Base-by-base conservation (phyloP, 2,329 filamentous ascomycete species). In the Clonostachys sp. region DNA sequence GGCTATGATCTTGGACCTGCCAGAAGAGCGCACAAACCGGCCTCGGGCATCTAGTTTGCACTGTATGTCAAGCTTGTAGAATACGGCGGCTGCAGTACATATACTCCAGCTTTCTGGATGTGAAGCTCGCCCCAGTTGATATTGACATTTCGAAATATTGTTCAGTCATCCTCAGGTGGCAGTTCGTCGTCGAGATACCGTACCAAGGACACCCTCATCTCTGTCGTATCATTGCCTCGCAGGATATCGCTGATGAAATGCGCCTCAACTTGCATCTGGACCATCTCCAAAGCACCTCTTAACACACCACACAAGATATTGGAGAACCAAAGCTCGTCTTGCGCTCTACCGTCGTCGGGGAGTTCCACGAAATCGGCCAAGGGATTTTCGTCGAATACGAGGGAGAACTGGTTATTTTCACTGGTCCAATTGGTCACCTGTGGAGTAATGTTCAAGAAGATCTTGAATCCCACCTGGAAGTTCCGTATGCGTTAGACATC, bases 181-280 rank as follows among this genome's bases (percentile, higher is more conserved):
- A 99, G 83, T 70, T 99, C 94, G 63, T 99, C 94, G 62, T 99
- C 94, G 57, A 99, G 95, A 64, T 95, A 96, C 58, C 92, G 81
- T 59, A 97, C 81, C 58, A 99, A 71, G 30, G 89, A 89, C 61
- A 99, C 86, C 60, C 92, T 81, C 89, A 99, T 96, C 74, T 99
- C 94, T 1, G 94, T 99, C 16, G 89, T 92, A 64, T 99, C 94
- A 61, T 96, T 92, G 4, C 94, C 94, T 48, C 91, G 83, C 50
- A 99, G 74, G 34, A 96, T 80, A 65, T 99, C 94, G 65, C 89
- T 96, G 60, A 95, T 87, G 64, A 97, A 99, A 63, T 95, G 91
- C 42, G 90, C 90, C 64, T 99, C 92, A 5, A 97, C 91, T 68
- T 97, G 94, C 90, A 97, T 96, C 78, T 97, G 92, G 61, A 97